These are phyloP conservation scores for Aquilaria agallochum DNA, from an alignment of 441 rosid species.

Conservation along the genomic window DNA sequence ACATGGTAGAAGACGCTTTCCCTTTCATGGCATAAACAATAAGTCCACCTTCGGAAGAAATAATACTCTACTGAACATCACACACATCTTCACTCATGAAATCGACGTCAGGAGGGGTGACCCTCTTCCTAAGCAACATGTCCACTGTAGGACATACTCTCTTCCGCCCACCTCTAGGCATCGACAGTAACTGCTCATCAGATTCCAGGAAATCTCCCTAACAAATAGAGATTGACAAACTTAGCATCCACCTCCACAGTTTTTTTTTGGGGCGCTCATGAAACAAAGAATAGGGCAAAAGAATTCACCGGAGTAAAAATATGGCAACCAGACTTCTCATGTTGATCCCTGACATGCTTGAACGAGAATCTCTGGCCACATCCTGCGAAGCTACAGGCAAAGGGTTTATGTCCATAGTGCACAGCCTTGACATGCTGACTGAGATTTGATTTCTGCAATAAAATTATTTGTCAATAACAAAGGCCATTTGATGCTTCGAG, in stretches of 20 bases:
- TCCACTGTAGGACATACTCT: conserved; percentile 60
- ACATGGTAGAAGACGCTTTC: too few species aligned
- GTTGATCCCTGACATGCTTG: conserved; percentile 82
- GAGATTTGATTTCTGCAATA: conserved; percentile 63
- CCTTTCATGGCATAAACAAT: too few species aligned
- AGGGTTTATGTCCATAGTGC: conserved; percentile 54
- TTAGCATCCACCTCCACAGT: not conserved
- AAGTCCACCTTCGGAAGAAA: too few species aligned
- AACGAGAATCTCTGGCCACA: conserved; percentile 76
- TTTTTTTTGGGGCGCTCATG: not conserved
- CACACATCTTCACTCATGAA: not conserved
- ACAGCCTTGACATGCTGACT: conserved; percentile 63
- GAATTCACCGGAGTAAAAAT: conserved; percentile 54
- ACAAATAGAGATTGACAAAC: not conserved
- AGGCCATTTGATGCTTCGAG: too few species aligned
- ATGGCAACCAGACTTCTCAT: conserved; percentile 64
- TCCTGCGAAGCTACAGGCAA: conserved; percentile 51
- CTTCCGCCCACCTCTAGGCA: conserved; percentile 86
- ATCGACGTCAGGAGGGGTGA: conserved; percentile 26
- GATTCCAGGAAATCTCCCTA: conserved; percentile 83
- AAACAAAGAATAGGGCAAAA: not conserved
- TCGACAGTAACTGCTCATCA: conserved; percentile 57
- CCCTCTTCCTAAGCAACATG: conserved; percentile 61
- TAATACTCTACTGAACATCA: too few species aligned
- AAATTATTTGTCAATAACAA: not conserved